phyloP scores from a whole-genome alignment of 129 eudicot species.

The Centaurea solstitialis region DNA sequence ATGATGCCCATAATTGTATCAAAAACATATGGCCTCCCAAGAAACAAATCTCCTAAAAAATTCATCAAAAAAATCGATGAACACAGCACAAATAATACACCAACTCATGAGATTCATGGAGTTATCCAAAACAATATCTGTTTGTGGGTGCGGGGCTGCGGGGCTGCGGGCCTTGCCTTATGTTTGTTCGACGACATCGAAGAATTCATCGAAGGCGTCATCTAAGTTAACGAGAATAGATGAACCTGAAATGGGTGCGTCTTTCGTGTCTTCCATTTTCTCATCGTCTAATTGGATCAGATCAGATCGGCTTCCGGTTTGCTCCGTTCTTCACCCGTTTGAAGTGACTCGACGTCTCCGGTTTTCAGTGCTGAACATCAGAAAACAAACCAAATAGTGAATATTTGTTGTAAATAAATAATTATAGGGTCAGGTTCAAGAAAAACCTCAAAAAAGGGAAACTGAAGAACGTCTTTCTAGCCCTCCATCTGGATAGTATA shows the following conservation, averaged over 20 bases:
- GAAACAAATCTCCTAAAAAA: too few species aligned
- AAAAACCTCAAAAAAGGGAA: too few species aligned
- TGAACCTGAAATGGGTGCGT: slow-evolving; percentile 39
- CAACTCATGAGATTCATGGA: too few species aligned
- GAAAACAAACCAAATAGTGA: background rate
- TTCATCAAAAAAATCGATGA: too few species aligned
- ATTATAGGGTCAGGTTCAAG: too few species aligned
- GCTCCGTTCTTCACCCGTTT: slow-evolving; percentile 42
- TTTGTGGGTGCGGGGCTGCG: too few species aligned
- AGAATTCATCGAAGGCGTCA: slow-evolving; percentile 76
- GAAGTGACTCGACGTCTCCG: slow-evolving; percentile 43
- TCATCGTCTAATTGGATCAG: slow-evolving; percentile 21
- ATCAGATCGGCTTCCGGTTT: slow-evolving; percentile 49
- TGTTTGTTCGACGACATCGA: slow-evolving; percentile 65
- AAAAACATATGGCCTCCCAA: too few species aligned
- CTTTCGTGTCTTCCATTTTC: slow-evolving; percentile 24
- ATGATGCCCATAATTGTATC: too few species aligned
- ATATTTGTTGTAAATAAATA: background rate
- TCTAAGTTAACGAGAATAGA: slow-evolving; percentile 66
- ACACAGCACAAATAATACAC: too few species aligned
- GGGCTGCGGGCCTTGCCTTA: slow-evolving; percentile 42
- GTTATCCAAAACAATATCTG: too few species aligned
- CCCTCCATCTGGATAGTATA: too few species aligned
- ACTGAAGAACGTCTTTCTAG: too few species aligned
- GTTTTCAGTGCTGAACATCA: slow-evolving; percentile 58